A percentile compares a stretch with the other conserved stretches of the same genome.
Conservation (phyloP, 2,329 filamentous ascomycete species). For the Aspergillus candidus region DNA sequence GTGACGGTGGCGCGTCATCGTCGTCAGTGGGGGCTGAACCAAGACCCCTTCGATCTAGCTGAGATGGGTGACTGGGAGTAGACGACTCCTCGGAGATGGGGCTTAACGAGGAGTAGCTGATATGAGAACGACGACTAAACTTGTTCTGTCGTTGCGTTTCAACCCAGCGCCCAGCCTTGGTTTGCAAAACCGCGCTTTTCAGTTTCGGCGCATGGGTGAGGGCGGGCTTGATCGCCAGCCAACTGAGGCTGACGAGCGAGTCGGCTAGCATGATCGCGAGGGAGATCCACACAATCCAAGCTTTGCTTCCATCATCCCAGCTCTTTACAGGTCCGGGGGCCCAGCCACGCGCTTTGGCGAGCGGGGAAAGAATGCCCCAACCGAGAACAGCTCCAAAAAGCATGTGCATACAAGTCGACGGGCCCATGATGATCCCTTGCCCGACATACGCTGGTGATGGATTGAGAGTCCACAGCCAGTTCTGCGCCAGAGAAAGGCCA, state of each 20-base stretch:
- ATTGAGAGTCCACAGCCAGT: conserved; percentile 94
- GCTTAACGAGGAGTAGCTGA: conserved; percentile 27
- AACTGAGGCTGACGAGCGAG: conserved; percentile 78
- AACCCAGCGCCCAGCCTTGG: conserved; percentile 23
- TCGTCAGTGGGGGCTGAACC: conserved; percentile 43
- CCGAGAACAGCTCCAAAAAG: conserved; percentile 80
- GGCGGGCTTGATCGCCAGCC: conserved; percentile 63
- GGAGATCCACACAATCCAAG: conserved; percentile 97
- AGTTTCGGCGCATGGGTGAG: conserved; percentile 43
- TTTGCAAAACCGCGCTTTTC: conserved; percentile 24
- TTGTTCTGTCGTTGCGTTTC: conserved; percentile 14
- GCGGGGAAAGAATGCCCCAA: conserved; percentile 83
- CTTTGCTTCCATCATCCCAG: conserved; percentile 91
- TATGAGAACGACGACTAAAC: conserved; percentile 19
- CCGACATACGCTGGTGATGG: conserved; percentile 96
- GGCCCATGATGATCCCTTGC: conserved; percentile 98
- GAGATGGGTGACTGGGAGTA: conserved; percentile 6
- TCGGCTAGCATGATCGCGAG: conserved; percentile 96
- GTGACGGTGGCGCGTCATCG: conserved; percentile 75
- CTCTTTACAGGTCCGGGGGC: conserved; percentile 78
- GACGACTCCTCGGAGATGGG: conserved; percentile 18
- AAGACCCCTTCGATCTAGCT: not conserved
- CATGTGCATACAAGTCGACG: conserved; percentile 93
- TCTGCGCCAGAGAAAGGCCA: conserved; percentile 63
- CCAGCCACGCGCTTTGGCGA: conserved; percentile 83